Base-by-base conservation (phyloP, 2,329 filamentous ascomycete genomes). In the Pseudocercospora pini-densiflorae region DNA sequence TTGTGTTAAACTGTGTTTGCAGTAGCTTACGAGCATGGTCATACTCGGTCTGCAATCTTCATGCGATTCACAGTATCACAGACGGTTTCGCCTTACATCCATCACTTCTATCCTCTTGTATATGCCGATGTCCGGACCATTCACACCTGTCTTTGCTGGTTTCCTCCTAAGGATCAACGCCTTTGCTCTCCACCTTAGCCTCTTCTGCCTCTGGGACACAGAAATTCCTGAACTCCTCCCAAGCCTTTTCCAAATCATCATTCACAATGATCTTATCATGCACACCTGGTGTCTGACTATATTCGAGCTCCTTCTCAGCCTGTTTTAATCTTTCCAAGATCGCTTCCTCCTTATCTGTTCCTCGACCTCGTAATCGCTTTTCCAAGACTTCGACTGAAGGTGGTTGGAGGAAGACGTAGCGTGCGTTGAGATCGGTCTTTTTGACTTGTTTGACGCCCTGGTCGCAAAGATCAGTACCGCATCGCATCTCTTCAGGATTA, bases 391-490 rank as follows among this genome's bases (percentile, higher is more conserved):
- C 88, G 71, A 91, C 81, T 3, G 87, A 90, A 0, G 94, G 94
- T 12, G 94, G 94, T 40, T 91, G 88, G 68, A 97, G 86, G 80
- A 97, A 97, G 71, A 97, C 81, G 81, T 92, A 97, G 63, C 92
- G 88, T 7, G 93, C 92, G 64, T 89, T 86, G 69, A 94, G 87
- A 72, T 85, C 85, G 68, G 90, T 91, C 68, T 87, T 86, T 79
- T 93, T 93, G 75, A 97, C 92, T 81, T 97, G 94, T 83, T 97
- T 97, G 65, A 97, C 93, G 67, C 94, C 94, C 86, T 89, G 68
- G 12, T 16, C 3, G 12, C 12, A 16, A 12, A 16, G 3, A 16
- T 36, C 16, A 43, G 10, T 3, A 14, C 14, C 27, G 1, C 6
- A 33, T 5, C n/a, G n/a, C n/a, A n/a, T n/a, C 61, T 24, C 2